Base-by-base conservation (phyloP, 768 basidiomycete genomes). In the Amanita rimosa region DNA sequence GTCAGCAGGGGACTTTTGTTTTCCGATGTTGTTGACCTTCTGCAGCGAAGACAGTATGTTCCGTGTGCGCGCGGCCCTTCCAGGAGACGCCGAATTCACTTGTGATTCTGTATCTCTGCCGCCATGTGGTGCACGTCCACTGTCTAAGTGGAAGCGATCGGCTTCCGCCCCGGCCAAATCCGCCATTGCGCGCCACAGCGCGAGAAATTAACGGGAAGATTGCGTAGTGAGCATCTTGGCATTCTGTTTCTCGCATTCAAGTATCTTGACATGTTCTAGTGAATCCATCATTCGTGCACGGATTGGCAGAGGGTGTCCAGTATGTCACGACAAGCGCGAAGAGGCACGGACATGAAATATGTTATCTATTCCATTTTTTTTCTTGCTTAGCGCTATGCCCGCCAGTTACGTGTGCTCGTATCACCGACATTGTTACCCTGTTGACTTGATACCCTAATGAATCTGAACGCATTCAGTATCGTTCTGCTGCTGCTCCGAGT, bases 121-220 rank as follows among this genome's bases (percentile, higher is more conserved):
- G 88, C 29, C 93, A 96, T 58, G 76, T 85, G 40, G 85, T 92
- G 0, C 93, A 96, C 58, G 83, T 84, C 0, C 67, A 71, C 6
- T 95, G 93, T 55, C 77, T 84, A 0, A 76, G 71, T n/a, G 79
- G 81, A 8, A 73, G 72, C 4, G 79, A 81, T 33, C 67, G 77
- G 2, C 67, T 92, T 6, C 81, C 85, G 0, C 65, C 69, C 17
- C 76, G 78, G 49, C 71, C 74, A 6, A 85, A 88, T 49, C 70
- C 71, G 22, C 66, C 69, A 4, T 55, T 78, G 29, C 67, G 75
- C 13, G 71, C 70, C 13, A 62, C 75, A 14, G 70, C 45, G 13
- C 47, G 37, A 3, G 72, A 78, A 22, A 67, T 82, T 42, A 81
- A 79, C 55, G 78, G 76, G 27, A 87, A 81, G 62, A 80, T 95